These are phyloP conservation scores for Lactarius hengduanensis DNA, from an alignment of 768 basidiomycete genomes.

Conservation along the genomic window DNA sequence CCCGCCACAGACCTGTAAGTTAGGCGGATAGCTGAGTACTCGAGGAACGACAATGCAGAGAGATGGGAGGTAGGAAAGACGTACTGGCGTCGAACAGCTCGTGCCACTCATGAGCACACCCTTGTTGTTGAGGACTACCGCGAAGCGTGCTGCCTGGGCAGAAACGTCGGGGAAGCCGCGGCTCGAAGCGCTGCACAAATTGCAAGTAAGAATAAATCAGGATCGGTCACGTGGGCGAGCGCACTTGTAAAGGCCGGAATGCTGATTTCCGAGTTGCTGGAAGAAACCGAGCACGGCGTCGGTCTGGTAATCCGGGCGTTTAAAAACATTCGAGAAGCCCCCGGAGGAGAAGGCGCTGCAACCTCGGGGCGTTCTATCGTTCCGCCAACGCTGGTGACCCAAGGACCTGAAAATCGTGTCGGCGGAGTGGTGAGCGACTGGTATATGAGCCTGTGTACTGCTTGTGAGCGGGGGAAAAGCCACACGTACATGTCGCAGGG, in stretches of 20 bases:
- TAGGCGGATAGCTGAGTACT: too few species aligned
- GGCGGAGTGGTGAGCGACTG: neutral
- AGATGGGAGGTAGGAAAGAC: too few species aligned
- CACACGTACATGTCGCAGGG: neutral
- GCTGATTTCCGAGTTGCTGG: neutral
- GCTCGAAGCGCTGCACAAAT: neutral
- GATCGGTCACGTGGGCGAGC: neutral
- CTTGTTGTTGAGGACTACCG: too few species aligned
- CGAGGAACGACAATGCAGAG: too few species aligned
- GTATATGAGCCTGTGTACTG: neutral
- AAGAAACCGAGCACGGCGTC: neutral
- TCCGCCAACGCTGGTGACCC: neutral
- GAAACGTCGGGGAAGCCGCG: neutral
- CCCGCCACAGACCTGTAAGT: too few species aligned
- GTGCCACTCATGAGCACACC: accelerated
- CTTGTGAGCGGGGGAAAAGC: neutral
- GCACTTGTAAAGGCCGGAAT: too few species aligned
- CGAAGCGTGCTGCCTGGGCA: too few species aligned
- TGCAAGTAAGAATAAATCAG: neutral
- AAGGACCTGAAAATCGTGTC: neutral
- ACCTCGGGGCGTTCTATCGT: neutral
- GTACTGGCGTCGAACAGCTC: too few species aligned
- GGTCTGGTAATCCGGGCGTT: neutral
- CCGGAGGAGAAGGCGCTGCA: neutral
- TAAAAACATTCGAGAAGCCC: neutral